Evolutionary conservation across 2,329 filamentous ascomycete genomes (phyloP).

Genomic region (Xylaria sp.): DNA sequence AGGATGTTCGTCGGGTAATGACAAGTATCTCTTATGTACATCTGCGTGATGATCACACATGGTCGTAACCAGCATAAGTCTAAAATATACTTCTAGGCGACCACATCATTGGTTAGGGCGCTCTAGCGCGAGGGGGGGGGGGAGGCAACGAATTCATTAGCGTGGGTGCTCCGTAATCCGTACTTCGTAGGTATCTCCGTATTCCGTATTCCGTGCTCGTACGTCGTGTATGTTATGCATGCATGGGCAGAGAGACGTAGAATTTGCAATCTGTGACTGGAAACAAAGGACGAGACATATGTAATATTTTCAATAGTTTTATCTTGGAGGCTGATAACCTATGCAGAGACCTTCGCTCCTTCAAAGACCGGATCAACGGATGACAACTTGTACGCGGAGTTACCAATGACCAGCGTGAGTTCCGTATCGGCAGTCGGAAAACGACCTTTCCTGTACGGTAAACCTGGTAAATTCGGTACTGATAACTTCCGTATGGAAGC

Average conservation of each 20-base stretch:
- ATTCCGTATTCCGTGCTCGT: background rate
- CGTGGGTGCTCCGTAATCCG: background rate
- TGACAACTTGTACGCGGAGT: too few species aligned
- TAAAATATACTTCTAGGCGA: background rate
- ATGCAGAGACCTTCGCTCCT: too few species aligned
- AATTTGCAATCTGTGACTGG: background rate
- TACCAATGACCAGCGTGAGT: too few species aligned
- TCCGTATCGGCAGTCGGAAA: too few species aligned
- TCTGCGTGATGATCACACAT: background rate
- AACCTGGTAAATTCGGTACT: too few species aligned
- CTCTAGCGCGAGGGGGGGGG: background rate
- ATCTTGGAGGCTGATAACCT: too few species aligned
- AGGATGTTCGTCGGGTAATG: background rate
- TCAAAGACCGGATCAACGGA: too few species aligned
- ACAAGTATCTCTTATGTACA: background rate
- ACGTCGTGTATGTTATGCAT: background rate
- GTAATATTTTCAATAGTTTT: too few species aligned
- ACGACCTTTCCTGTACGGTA: too few species aligned
- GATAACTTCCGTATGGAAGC: too few species aligned
- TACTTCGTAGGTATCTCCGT: background rate
- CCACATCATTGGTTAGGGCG: background rate
- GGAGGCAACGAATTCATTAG: background rate
- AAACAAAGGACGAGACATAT: too few species aligned
- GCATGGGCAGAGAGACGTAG: background rate
- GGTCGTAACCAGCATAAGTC: background rate